These are phyloP conservation scores for Dendrobium huoshanense DNA, from an alignment of 106 monocot genomes.

Conservation along the genomic window DNA sequence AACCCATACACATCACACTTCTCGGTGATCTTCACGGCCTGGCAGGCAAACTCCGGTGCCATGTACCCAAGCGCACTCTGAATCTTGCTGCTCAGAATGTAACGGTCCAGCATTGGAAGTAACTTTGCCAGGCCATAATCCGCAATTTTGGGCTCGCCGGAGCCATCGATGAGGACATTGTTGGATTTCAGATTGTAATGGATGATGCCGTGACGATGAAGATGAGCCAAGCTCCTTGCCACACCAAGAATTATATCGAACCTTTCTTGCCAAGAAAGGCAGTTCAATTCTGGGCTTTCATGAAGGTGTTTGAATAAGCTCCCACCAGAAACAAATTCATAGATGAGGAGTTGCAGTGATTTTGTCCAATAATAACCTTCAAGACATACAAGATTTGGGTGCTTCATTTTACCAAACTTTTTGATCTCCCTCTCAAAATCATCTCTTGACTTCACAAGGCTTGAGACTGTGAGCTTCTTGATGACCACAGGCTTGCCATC, in stretches of 20 bases:
- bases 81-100: constrained; percentile 83
- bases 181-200: constrained; percentile 93
- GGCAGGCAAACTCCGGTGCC: constrained; percentile 91
- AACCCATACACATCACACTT: constrained; percentile 91
- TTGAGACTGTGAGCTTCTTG: constrained; percentile 92
- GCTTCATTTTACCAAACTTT: constrained; percentile 63
- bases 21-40: constrained; percentile 71
- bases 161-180: constrained; percentile 64
- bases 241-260: constrained; percentile 75
- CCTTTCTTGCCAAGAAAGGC: constrained; percentile 71
- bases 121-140: constrained; percentile 84
- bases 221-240: constrained; percentile 60
- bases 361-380: constrained; percentile 94
- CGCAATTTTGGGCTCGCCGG: constrained; percentile 73
- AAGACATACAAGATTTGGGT: constrained; percentile 63
- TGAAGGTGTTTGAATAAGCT: constrained; percentile 77
- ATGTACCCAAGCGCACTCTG: constrained; percentile 94
- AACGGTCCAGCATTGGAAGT: constrained; percentile 81
- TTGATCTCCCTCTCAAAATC: constrained; percentile 81
- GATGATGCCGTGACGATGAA: constrained; percentile 54
- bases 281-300: constrained; percentile 24
- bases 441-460: constrained; percentile 81
- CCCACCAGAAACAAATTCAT: constrained; percentile 79
- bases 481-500: constrained; percentile 81
- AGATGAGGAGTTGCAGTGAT: constrained; percentile 85